Evolutionary conservation across 139 green algal genomes (phyloP), one percentile per base, ranked within the genome.

Genomic region (Tetradesmus lagerheimii): DNA sequence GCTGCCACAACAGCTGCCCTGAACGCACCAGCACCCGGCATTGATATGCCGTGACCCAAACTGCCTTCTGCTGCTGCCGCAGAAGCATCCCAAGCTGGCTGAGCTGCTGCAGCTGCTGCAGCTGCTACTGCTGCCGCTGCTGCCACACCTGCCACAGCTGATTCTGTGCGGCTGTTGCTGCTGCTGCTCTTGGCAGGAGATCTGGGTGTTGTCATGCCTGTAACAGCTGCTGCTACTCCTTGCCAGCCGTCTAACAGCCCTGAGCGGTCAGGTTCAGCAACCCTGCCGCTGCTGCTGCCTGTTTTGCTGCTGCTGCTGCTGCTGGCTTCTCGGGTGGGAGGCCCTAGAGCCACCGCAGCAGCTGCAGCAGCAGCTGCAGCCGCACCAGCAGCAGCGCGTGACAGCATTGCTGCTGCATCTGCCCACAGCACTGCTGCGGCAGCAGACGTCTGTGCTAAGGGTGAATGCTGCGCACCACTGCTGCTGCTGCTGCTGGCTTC

Each of bases 401-500:
- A 43, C 12, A 82, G 39, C 31, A n/a, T 47, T n/a, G 75, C 34
- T n/a, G 34, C 75, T n/a, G 75, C 75, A 82, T 82, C 75, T 47
- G 75, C 31, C 75, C 75, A 82, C 38, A 45, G 6, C 34, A 47
- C 39, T n/a, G 75, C 34, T 45, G 34, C 34, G 11, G 31, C 78
- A 57, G 78, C 29, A 66, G 78, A 64, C 50, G 50, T 64, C 50
- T 64, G 50, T 14, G 50, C 50, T 14, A 64, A 14, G 12, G 50
- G 50, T 25, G 50, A 64, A 11, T 64, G 50, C 16, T 64, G 50
- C 14, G 35, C 38, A 39, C 78, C 66, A 39, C 78, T 83, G 38
- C 38, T 83, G 34, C 75, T 43, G 75, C 75, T 50, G 75, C 75
- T 43, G 31, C 39, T 43, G 75, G 1, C 27, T 53, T n/a, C 15